These are phyloP conservation scores for Diaporthe citrichinensis DNA, from an alignment of 2,329 filamentous ascomycete genomes.

Conservation along the genomic window DNA sequence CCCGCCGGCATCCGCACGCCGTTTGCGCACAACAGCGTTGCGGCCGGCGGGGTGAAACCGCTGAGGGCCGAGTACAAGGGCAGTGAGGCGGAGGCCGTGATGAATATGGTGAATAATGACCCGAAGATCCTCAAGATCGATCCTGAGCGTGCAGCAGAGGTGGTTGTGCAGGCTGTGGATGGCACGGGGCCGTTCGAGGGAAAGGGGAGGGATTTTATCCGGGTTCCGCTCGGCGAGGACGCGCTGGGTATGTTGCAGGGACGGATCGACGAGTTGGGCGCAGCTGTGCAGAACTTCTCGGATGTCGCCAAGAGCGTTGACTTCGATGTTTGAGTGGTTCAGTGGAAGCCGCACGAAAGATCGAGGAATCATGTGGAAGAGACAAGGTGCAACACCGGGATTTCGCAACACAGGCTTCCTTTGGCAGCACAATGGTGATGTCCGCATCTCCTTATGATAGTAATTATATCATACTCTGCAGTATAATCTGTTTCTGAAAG, in stretches of 20 bases:
- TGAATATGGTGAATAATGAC: not conserved
- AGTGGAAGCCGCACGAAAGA: not conserved
- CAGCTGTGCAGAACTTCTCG: not conserved
- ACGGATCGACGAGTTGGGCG: slow-evolving; percentile 15
- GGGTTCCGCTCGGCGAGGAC: slow-evolving; percentile 28
- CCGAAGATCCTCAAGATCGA: slow-evolving; percentile 11
- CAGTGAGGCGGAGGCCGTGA: slow-evolving; percentile 9
- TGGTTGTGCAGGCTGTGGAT: slow-evolving; percentile 36
- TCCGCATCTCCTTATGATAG: not conserved
- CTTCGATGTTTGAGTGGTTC: not conserved
- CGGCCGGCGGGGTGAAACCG: too few species aligned
- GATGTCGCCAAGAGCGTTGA: slow-evolving; percentile 24
- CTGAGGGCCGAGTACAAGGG: slow-evolving; percentile 26
- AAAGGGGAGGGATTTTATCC: not conserved
- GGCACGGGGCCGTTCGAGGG: slow-evolving; percentile 34
- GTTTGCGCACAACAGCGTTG: slow-evolving; percentile 8
- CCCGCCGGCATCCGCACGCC: slow-evolving; percentile 36
- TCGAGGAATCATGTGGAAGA: not conserved
- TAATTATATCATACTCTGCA: not conserved
- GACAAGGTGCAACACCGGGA: not conserved
- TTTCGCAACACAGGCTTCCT: not conserved
- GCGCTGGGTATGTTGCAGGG: not conserved
- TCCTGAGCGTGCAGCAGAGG: slow-evolving; percentile 15
- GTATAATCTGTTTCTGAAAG: not conserved
- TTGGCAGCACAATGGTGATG: not conserved